Evolutionary conservation across 805 yeast species (phyloP), one percentile per base, ranked within the genome.

Genomic region (Zygosaccharomyces siamensis): DNA sequence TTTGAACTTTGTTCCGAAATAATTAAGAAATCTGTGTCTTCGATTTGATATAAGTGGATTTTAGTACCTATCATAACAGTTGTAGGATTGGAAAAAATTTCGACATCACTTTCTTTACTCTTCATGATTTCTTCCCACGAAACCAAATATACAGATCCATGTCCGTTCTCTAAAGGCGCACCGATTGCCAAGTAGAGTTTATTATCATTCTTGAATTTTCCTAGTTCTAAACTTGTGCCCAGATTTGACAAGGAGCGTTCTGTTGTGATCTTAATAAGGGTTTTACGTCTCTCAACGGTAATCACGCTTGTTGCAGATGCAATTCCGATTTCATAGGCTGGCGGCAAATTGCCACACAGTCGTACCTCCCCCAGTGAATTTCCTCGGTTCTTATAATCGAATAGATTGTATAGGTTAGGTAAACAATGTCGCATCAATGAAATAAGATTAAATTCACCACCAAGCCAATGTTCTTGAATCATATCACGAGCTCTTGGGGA

Each of bases 1-100:
- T 81, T 77, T 0, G 59, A 36, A 0, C 86, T 86, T 0, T 86
- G 85, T 45, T 76, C 73, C 0, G 79, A 61, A 3, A 79, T 70
- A 0, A 75, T 70, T 6, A 81, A 59, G 43, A 71, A 69, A 7
- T 73, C 68, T 1, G 57, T 31, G 4, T 60, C 69, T 5, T 59
- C 48, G 0, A 69, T 16, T 0, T 49, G 56, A 51, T 72, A 64
- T 1, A 54, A 54, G 0, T 66, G 62, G 37, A 78, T 51, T 1
- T 66, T 54, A 0, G 68, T 57, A 0, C 86, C 86, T 55, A 76
- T 78, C 18, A 60, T 55, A 7, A 53, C 44, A 6, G 58, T 56
- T 20, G 50, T 46, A 1, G 58, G 58, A 28, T 26, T n/a, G n/a
- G 42, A 18, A 10, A 28, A n/a, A n/a, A 20, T 21, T 26, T 27